Percentiles rank a stretch among this genome's conserved stretches.
Conservation (phyloP, 2,329 filamentous ascomycete genomes). For the Diaporthe aspalathi region DNA sequence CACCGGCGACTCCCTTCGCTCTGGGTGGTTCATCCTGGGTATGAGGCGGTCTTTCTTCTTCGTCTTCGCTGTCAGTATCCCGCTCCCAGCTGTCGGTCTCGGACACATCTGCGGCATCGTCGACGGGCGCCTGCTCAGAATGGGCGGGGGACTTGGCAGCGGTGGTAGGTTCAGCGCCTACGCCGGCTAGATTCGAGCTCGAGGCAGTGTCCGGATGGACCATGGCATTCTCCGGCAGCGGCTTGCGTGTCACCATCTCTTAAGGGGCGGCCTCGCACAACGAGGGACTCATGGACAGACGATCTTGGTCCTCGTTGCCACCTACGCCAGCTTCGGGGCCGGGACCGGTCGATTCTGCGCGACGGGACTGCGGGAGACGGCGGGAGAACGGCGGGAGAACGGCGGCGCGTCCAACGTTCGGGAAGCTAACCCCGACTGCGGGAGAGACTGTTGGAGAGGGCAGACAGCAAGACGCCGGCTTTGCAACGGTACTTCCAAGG, state of each 20-base stretch:
- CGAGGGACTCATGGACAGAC: conserved; percentile 15
- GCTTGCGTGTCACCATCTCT: conserved; percentile 57
- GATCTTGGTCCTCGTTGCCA: background rate
- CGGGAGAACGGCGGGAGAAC: too few species aligned
- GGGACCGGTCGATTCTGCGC: background rate
- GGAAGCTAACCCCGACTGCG: background rate
- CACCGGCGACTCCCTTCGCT: background rate
- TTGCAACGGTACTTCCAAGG: conserved; percentile 3
- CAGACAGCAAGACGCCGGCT: background rate
- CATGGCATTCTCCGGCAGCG: conserved; percentile 47
- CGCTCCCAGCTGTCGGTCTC: conserved; percentile 40
- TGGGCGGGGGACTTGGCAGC: background rate
- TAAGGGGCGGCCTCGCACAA: conserved; percentile 38
- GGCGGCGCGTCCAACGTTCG: too few species aligned
- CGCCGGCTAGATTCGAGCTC: conserved; percentile 44
- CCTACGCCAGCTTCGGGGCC: background rate
- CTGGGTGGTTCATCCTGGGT: background rate
- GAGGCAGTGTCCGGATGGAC: conserved; percentile 43
- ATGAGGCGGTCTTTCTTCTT: background rate
- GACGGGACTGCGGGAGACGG: background rate
- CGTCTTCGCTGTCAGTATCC: conserved; percentile 34
- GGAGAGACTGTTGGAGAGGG: background rate
- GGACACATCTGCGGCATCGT: conserved; percentile 35
- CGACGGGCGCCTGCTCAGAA: background rate
- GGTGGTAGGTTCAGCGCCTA: conserved; percentile 35